Evolutionary conservation across 371 early-diverging fungal species (phyloP), one percentile per base, ranked within the genome.

Genomic region (Haplosporangium sp.): DNA sequence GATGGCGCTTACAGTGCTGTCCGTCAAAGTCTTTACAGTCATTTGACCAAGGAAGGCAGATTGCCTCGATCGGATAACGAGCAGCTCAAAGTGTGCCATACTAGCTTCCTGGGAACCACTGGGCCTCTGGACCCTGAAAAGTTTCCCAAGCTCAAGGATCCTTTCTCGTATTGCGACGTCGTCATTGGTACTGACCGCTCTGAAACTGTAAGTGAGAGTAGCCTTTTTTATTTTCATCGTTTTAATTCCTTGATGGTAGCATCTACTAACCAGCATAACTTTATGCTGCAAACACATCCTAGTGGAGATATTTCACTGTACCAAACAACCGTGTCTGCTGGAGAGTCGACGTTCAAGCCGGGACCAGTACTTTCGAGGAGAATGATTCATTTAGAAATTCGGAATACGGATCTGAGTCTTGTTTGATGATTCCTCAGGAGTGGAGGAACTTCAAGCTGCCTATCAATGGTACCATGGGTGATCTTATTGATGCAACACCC

Each of bases 271-370:
- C 58, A 5, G 10, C 16, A 0, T 37, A n/a, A n/a, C n/a, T n/a
- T n/a, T n/a, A n/a, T n/a, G n/a, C n/a, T n/a, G n/a, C n/a, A n/a
- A n/a, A n/a, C n/a, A n/a, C n/a, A n/a, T n/a, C n/a, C 21, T 55
- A 74, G 75, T 67, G 71, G 61, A 62, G 71, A 47, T 62, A 66
- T 12, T 76, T 76, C 23, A 70, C 71, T 11, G 55, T 67, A 37
- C 70, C 71, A n/a, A 43, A 64, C 42, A 71, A 76, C 50, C 62
- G 71, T 12, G 60, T 76, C 55, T 62, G 67, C 45, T 76, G 77
- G 77, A 62, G 71, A 47, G 37, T 74, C 1, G 74, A 74, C 40
- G 23, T 64, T 29, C 74, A 74, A n/a, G n/a, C n/a, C n/a, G n/a
- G n/a, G 58, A 41, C 62, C 4, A 67, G 54, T 23, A 20, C 29